Conservation (phyloP, 2,329 filamentous ascomycete genomes). For the Coniochaeta sp. region DNA sequence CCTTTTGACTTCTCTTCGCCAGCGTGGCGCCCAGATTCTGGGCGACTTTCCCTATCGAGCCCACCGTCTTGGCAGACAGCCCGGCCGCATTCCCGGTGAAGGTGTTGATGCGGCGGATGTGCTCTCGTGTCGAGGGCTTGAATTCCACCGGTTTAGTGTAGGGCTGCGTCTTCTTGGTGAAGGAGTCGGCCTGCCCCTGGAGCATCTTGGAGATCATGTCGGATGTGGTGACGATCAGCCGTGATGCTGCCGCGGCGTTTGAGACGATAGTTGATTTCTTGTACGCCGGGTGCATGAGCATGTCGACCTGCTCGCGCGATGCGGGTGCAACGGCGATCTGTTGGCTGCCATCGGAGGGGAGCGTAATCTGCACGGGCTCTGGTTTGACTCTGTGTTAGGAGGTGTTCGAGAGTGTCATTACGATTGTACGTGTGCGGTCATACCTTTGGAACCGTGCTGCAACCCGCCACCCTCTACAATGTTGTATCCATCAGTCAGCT, state of each 20-base stretch:
- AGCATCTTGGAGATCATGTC: constrained; percentile 72
- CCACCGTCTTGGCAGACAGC: constrained; percentile 79
- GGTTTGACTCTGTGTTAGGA: neutral
- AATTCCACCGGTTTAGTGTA: constrained; percentile 79
- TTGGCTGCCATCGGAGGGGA: constrained; percentile 59
- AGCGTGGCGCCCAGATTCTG: constrained; percentile 83
- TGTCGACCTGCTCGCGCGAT: constrained; percentile 63
- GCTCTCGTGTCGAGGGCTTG: constrained; percentile 73
- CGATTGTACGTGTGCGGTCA: constrained; percentile 19
- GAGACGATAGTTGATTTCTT: constrained; percentile 79
- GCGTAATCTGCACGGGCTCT: constrained; percentile 72
- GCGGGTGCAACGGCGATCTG: constrained; percentile 61
- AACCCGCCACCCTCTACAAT: constrained; percentile 71
- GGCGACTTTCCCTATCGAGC: constrained; percentile 72
- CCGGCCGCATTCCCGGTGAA: constrained; percentile 73
- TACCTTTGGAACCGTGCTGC: constrained; percentile 86
- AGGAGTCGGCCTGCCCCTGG: constrained; percentile 69
- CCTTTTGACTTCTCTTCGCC: constrained; percentile 50
- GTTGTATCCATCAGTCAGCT: constrained; percentile 75
- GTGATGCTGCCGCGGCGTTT: constrained; percentile 79
- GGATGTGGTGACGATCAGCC: constrained; percentile 84
- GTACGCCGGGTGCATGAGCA: constrained; percentile 85
- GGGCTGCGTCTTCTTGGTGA: constrained; percentile 74
- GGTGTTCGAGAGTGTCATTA: neutral
- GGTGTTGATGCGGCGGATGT: constrained; percentile 83